A percentile compares a stretch with the other conserved stretches of the same genome.
Conservation (phyloP, 2,329 filamentous ascomycete genomes). For the Fusarium sp. region DNA sequence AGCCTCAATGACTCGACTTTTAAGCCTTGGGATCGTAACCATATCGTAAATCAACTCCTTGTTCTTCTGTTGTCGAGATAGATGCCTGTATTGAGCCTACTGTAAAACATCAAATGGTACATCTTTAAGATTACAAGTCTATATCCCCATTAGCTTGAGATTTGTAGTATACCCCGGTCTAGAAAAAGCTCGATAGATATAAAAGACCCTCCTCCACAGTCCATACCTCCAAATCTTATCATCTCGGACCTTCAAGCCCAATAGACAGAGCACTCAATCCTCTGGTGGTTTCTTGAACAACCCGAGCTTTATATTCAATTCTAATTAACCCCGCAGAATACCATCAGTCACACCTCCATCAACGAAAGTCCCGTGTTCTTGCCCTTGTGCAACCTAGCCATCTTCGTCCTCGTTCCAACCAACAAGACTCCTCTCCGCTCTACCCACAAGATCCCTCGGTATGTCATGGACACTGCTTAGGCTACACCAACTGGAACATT, state of each 20-base stretch:
- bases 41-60: too few species aligned
- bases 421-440: slow-evolving; percentile 44
- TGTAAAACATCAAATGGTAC: neutral
- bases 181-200: neutral
- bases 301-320: neutral
- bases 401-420: slow-evolving; percentile 44
- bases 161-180: neutral
- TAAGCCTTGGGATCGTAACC: neutral
- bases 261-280: neutral
- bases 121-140: neutral
- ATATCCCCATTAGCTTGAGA: neutral
- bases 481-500: slow-evolving; percentile 49
- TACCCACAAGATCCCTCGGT: slow-evolving; percentile 20
- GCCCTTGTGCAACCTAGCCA: slow-evolving; percentile 26
- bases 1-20: neutral
- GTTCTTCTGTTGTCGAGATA: neutral
- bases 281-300: neutral
- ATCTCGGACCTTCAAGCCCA: neutral
- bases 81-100: neutral
- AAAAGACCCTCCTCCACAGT: neutral
- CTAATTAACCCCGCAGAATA: too few species aligned
- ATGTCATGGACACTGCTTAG: slow-evolving; percentile 17
- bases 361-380: neutral
- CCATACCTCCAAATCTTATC: neutral
- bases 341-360: slow-evolving; percentile 10